Base-by-base conservation (phyloP, 2,329 filamentous ascomycete genomes). In the Fusarium stilboides region DNA sequence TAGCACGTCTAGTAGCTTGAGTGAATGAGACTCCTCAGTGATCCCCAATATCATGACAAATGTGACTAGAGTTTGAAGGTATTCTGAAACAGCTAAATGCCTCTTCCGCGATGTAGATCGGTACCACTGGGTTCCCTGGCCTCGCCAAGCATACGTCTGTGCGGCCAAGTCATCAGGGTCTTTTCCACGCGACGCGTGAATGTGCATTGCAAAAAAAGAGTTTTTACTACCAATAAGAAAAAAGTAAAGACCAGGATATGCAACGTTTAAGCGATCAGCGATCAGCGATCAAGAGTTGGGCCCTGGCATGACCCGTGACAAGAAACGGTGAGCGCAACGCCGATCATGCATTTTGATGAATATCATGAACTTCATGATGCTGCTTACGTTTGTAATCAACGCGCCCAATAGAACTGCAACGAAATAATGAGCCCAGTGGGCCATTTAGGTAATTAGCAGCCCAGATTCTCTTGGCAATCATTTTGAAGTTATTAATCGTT, bases 271-370 rank as follows among this genome's bases (percentile, higher is more conserved):
- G 3, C 13, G 12, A 47, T 62, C 42, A 28, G 3, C 13, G 12
- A 47, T 62, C 42, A 28, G 4, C 31, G 39, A 52, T 59, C 26
- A 17, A 34, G 33, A 20, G 17, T 33, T 12, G 13, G 39, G 26
- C 57, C 62, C 40, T 63, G 53, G 28, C 19, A 24, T 42, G 8
- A 37, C 44, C 62, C 52, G 46, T 67, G 58, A 36, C 47, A 59
- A 63, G 22, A 68, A 54, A 56, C 66, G 62, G 67, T 70, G 57
- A 69, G 34, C 28, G 37, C 17, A n/a, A 44, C 44, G 33, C 12
- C 15, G 53, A 69, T 70, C 67, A 69, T 70, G 67, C 62, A 69
- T 56, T 69, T 69, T 36, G n/a, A 19, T 14, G n/a, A 57, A 69
- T n/a, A 58, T 70, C 68, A 70, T 70, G 68, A 70, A 70, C 55